Evolutionary conservation across 345 rosid species (phyloP).

Genomic region (Moringa oleifera): DNA sequence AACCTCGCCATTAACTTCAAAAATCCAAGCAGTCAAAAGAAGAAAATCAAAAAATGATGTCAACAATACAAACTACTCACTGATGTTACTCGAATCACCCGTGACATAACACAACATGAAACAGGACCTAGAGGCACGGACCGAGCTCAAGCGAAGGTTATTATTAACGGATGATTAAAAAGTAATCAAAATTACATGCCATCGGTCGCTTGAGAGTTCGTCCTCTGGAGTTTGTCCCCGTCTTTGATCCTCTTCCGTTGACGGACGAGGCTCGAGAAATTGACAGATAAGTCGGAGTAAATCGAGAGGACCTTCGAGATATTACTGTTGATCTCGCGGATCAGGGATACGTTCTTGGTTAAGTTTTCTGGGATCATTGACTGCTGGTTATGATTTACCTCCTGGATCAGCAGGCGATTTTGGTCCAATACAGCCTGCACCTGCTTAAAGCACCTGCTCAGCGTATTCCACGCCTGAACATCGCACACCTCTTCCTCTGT

Average conservation of each 20-base stretch:
- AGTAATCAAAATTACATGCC: slow-evolving; percentile 1
- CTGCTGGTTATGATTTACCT: slow-evolving; percentile 67
- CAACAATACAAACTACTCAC: not conserved
- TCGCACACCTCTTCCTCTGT: slow-evolving; percentile 23
- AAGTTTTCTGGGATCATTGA: slow-evolving; percentile 49
- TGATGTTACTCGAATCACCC: not conserved
- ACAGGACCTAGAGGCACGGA: not conserved
- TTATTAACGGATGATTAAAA: not conserved
- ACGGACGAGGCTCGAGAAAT: slow-evolving; percentile 30
- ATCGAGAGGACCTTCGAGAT: slow-evolving; percentile 49
- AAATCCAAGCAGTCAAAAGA: not conserved
- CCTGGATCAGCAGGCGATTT: slow-evolving; percentile 57
- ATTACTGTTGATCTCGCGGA: slow-evolving; percentile 58
- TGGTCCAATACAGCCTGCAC: slow-evolving; percentile 57
- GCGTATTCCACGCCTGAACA: slow-evolving; percentile 41
- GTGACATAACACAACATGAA: not conserved
- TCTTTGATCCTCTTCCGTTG: slow-evolving; percentile 18
- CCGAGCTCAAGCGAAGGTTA: not conserved
- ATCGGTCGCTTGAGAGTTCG: not conserved
- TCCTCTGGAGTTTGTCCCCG: not conserved
- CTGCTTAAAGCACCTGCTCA: slow-evolving; percentile 37
- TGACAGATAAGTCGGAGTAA: slow-evolving; percentile 47
- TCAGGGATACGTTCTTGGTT: slow-evolving; percentile 57
- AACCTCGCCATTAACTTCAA: not conserved
- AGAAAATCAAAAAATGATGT: not conserved